These are phyloP conservation scores for Zygosaccharomyces bailii DNA, from an alignment of 805 yeast species.

Conservation along the genomic window DNA sequence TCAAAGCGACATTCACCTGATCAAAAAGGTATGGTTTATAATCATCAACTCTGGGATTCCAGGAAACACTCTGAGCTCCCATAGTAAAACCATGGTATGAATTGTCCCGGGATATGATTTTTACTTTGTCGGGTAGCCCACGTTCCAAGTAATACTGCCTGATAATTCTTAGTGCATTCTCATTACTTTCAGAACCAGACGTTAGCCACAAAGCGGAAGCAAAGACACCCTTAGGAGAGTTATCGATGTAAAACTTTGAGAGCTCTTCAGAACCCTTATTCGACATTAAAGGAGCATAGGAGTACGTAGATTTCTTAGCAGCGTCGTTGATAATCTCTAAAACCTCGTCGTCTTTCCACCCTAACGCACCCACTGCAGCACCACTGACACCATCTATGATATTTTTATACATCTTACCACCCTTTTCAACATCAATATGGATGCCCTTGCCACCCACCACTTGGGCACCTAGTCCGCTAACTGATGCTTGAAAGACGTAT, in stretches of 20 bases:
- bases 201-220: constrained; percentile 46
- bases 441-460: constrained; percentile 44
- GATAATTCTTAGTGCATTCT: constrained; percentile 59
- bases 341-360: constrained; percentile 40
- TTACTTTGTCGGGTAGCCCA: constrained; percentile 41
- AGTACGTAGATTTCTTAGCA: constrained; percentile 37
- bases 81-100: constrained; percentile 51
- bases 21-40: constrained; percentile 32
- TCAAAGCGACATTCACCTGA: constrained; percentile 22
- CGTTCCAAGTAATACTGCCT: constrained; percentile 45
- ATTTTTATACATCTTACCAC: constrained; percentile 36
- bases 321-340: constrained; percentile 40
- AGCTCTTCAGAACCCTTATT: constrained; percentile 43
- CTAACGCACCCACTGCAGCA: constrained; percentile 52
- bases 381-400: constrained; percentile 47
- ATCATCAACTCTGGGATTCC: constrained; percentile 36
- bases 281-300: constrained; percentile 34
- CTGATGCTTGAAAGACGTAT: constrained; percentile 42
- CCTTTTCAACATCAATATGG: constrained; percentile 40
- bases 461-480: constrained; percentile 38
- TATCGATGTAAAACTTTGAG: constrained; percentile 41
- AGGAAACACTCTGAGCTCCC: constrained; percentile 41
- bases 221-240: constrained; percentile 41
- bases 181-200: constrained; percentile 67
- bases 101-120: constrained; percentile 42